Evolutionary conservation across 768 basidiomycete species (phyloP).

Genomic region (Cytidiella melzeri): DNA sequence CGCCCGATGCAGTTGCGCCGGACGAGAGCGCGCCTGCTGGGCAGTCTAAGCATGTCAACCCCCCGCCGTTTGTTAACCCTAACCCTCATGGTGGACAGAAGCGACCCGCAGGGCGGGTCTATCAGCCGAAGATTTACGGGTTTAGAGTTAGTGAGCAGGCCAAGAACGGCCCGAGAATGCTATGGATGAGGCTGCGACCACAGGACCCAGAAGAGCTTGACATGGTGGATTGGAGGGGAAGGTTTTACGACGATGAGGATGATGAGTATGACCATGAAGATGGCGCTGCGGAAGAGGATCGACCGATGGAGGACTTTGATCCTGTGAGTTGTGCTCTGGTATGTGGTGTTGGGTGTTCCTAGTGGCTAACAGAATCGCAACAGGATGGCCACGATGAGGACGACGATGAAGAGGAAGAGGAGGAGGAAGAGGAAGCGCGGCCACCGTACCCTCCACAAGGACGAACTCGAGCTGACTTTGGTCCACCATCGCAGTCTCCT

Average conservation of each 20-base stretch:
- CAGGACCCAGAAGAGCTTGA: constrained; percentile 76
- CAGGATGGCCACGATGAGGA: constrained; percentile 34
- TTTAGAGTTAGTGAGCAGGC: constrained; percentile 97
- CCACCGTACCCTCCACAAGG: constrained; percentile 13
- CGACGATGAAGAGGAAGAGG: constrained; percentile 47
- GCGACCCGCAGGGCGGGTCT: constrained; percentile 79
- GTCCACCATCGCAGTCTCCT: constrained; percentile 39
- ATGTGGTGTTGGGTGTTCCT: neutral
- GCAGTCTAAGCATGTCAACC: constrained; percentile 11
- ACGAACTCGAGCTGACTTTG: constrained; percentile 4
- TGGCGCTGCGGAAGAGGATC: constrained; percentile 36
- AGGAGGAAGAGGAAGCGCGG: constrained; percentile 44
- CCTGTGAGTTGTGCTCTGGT: constrained; percentile 41
- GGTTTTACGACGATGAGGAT: constrained; percentile 81
- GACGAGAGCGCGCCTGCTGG: neutral
- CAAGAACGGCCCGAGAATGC: constrained; percentile 93
- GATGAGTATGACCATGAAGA: constrained; percentile 48
- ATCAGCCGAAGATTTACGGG: constrained; percentile 90
- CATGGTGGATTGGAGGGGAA: constrained; percentile 83
- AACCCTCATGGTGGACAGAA: constrained; percentile 89
- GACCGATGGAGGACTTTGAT: constrained; percentile 85
- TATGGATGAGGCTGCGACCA: constrained; percentile 89
- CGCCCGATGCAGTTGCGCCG: neutral
- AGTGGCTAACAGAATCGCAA: neutral
- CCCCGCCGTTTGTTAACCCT: constrained; percentile 70